Evolutionary conservation across 108 stramenopile species (phyloP).

Genomic region (Pseudonitzschia delicatissima): DNA sequence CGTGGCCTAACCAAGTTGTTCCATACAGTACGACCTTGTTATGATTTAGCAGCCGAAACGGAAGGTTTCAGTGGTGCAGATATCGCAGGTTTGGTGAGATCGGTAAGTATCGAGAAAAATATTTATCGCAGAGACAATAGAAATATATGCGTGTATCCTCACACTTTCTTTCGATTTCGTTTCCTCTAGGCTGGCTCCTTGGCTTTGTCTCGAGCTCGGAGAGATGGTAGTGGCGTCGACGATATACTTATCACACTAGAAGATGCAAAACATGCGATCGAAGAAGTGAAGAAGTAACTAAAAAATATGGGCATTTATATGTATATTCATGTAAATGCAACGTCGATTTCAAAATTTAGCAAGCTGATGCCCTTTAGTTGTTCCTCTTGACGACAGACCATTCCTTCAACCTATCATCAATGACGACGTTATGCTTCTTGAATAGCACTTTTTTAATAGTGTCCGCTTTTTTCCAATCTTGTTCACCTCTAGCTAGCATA

Average conservation of each 20-base stretch:
- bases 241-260: constrained; percentile 73
- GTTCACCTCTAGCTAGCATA: constrained; percentile 27
- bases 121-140: neutral
- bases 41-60: constrained; percentile 71
- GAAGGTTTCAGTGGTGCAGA: constrained; percentile 88
- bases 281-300: constrained; percentile 45
- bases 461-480: constrained; percentile 57
- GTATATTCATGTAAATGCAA: neutral
- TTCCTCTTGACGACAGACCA: constrained; percentile 30
- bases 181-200: constrained; percentile 73
- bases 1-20: constrained; percentile 24
- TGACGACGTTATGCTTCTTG: constrained; percentile 38
- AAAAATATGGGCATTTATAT: neutral
- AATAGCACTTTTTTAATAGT: constrained; percentile 44
- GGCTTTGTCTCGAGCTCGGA: constrained; percentile 58
- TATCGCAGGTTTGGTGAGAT: constrained; percentile 86
- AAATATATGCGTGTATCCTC: neutral
- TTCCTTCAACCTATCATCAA: constrained; percentile 53
- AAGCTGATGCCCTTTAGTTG: too few species aligned
- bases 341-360: too few species aligned
- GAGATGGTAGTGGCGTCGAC: constrained; percentile 64
- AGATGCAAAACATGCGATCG: constrained; percentile 69
- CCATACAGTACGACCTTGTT: constrained; percentile 10
- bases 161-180: neutral
- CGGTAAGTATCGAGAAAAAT: constrained; percentile 1